Evolutionary conservation across 306 rosid genomes (phyloP).

Genomic region (Quercus glauca): DNA sequence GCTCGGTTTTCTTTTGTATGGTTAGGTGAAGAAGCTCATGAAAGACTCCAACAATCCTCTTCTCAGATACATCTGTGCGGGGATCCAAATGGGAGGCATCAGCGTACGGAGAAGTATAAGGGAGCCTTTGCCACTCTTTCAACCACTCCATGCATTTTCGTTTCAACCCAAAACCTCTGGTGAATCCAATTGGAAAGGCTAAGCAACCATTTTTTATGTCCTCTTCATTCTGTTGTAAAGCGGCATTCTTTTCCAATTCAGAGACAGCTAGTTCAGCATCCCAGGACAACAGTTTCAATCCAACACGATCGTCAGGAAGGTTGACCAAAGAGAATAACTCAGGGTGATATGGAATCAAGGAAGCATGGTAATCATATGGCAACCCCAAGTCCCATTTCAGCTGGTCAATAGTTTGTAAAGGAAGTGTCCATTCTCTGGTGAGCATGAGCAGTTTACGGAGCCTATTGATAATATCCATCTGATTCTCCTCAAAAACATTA

Average conservation of each 20-base stretch:
- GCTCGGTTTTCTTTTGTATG: constrained; percentile 75
- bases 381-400: constrained; percentile 91
- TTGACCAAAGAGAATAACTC: constrained; percentile 50
- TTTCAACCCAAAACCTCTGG: constrained; percentile 84
- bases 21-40: constrained; percentile 88
- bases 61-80: constrained; percentile 85
- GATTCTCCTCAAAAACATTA: constrained; percentile 29
- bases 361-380: constrained; percentile 68
- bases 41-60: constrained; percentile 89
- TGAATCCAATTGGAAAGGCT: constrained; percentile 74
- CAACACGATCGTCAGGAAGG: constrained; percentile 66
- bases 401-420: constrained; percentile 80
- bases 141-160: constrained; percentile 88
- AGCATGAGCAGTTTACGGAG: constrained; percentile 79
- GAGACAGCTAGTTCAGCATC: constrained; percentile 67
- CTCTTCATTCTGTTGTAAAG: constrained; percentile 52
- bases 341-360: constrained; percentile 45
- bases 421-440: constrained; percentile 60
- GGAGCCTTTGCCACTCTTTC: constrained; percentile 88
- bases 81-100: constrained; percentile 73
- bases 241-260: constrained; percentile 55
- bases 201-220: constrained; percentile 50
- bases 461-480: constrained; percentile 58
- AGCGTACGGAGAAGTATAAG: constrained; percentile 72
- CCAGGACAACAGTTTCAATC: constrained; percentile 70